Evolutionary conservation across 495 filamentous ascomycete species (phyloP), one percentile per base, ranked within the genome.

Genomic region (Echria macrotheca): DNA sequence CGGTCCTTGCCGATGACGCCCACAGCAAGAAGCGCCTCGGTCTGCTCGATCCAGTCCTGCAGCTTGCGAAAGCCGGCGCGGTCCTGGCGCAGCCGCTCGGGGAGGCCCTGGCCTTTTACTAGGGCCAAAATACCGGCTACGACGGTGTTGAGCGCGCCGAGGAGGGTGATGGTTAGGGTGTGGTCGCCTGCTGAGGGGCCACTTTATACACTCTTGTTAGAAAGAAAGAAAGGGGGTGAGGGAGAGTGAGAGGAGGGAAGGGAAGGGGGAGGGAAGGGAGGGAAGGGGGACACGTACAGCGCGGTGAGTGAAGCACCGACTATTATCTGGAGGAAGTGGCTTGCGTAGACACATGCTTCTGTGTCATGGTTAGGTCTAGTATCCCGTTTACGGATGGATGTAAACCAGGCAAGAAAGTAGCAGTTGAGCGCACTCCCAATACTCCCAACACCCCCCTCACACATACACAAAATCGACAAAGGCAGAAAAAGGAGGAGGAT

Each of bases 61-160:
- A 76, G 57, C 21, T 68, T 62, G 4, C 67, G 39, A 38, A 69
- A 69, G 36, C 69, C 68, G n/a, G 68, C 54, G 18, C 62, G 61
- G 39, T 72, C 68, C 38, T 69, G 65, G 23, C 66, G 58, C 21
- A 74, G 45, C 14, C 68, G 53, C 53, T 69, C 64, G 8, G 69
- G 69, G 33, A 72, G 55, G 0, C 70, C 70, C 5, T 68, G 66
- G 1, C 70, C 69, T 48, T 70, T 71, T 37, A 72, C 55, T n/a
- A 72, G 63, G 3, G 74, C 74, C 10, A 77, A 49, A 0, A 76
- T 21, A 11, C 74, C 74, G 5, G 74, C 74, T 6, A 77, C 55
- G n/a, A 74, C 63, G 1, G 73, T 77, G 50, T 76, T 77, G 44
- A 69, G 15, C 1, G 71, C 74, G 5, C 74, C 74, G 3, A 75